These are phyloP conservation scores for Oryza glaberrima DNA, from an alignment of 176 grass and related monocot genomes.

Conservation along the genomic window DNA sequence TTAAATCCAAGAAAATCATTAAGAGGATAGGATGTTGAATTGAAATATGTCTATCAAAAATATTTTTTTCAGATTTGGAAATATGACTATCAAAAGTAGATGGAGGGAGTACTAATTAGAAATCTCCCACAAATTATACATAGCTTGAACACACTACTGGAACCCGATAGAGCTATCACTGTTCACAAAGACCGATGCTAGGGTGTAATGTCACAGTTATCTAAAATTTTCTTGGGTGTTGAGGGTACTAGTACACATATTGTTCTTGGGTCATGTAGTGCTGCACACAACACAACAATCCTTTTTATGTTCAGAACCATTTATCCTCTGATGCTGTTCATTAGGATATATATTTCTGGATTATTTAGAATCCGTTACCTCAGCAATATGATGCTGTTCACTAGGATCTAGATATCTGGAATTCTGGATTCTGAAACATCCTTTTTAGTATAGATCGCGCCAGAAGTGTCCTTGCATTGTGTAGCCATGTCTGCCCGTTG, in stretches of 20 bases:
- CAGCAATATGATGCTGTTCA: conserved; percentile 10
- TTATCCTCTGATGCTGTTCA: too few species aligned
- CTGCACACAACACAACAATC: background rate
- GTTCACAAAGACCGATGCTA: conserved; percentile 14
- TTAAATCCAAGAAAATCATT: too few species aligned
- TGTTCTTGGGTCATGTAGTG: conserved; percentile 17
- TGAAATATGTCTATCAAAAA: too few species aligned
- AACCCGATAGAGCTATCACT: background rate
- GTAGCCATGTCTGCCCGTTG: background rate
- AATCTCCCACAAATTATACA: background rate
- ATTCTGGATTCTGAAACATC: conserved; percentile 13
- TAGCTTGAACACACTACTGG: background rate
- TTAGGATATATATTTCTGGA: too few species aligned
- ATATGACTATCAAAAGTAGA: too few species aligned
- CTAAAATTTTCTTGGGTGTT: background rate
- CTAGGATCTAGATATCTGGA: conserved; percentile 3
- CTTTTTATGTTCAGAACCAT: background rate
- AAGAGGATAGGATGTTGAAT: too few species aligned
- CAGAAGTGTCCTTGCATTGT: conserved; percentile 11
- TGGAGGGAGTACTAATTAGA: too few species aligned
- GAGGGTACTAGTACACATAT: conserved; percentile 1
- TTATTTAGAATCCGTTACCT: background rate
- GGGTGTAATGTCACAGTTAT: conserved; percentile 1
- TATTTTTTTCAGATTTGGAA: too few species aligned
- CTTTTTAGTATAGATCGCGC: background rate